Evolutionary conservation across 768 basidiomycete genomes (phyloP).

Genomic region (Boletus barrowsii): DNA sequence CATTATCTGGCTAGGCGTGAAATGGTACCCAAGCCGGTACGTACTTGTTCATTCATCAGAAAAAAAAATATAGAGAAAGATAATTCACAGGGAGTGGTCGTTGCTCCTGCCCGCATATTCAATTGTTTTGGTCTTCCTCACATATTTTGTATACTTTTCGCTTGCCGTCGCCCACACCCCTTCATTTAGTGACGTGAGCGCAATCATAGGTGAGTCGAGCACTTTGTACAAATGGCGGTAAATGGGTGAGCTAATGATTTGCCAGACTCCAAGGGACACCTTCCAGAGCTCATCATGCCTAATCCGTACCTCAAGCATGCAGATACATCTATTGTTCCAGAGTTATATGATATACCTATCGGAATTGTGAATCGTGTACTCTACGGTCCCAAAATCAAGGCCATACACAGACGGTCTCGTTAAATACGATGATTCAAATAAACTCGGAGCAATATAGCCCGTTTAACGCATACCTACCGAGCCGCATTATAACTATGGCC

Average conservation of each 20-base stretch:
- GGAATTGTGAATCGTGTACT: slow-evolving; percentile 75
- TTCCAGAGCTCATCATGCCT: slow-evolving; percentile 37
- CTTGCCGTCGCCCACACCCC: slow-evolving; percentile 74
- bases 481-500: slow-evolving; percentile 10
- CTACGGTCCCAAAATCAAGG: slow-evolving; percentile 38
- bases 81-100: slow-evolving; percentile 72
- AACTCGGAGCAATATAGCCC: slow-evolving; percentile 3
- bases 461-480: slow-evolving; percentile 1
- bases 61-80: not conserved
- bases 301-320: slow-evolving; percentile 52
- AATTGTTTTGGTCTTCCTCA: slow-evolving; percentile 64
- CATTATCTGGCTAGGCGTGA: slow-evolving; percentile 62
- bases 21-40: slow-evolving; percentile 88
- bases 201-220: slow-evolving; percentile 58
- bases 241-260: slow-evolving; percentile 9
- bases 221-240: slow-evolving; percentile 9
- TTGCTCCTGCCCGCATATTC: slow-evolving; percentile 78
- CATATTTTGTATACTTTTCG: slow-evolving; percentile 75
- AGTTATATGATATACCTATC: slow-evolving; percentile 79
- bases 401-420: slow-evolving; percentile 9
- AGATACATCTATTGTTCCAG: slow-evolving; percentile 48
- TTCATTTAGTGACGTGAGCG: slow-evolving; percentile 58
- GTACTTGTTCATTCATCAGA: slow-evolving; percentile 7
- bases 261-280: slow-evolving; percentile 56
- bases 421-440: slow-evolving; percentile 20